A percentile compares a stretch with the other conserved stretches of the same genome.
These are phyloP conservation scores for Vaccinium myrtillus DNA, from an alignment of 148 eudicot species.

Conservation along the genomic window DNA sequence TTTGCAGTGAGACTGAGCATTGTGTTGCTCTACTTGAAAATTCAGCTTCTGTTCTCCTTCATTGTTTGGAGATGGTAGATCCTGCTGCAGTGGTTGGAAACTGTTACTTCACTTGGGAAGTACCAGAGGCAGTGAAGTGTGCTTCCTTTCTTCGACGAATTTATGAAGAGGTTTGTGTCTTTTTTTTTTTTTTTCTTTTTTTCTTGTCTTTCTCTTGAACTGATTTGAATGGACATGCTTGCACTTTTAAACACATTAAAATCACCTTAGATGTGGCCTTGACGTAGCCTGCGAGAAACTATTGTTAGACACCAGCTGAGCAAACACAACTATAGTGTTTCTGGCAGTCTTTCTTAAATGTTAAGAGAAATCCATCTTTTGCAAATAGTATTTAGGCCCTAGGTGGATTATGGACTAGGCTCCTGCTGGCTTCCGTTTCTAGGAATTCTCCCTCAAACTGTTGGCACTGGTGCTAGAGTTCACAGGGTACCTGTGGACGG, in stretches of 20 bases:
- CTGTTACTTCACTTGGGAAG: slow-evolving; percentile 47
- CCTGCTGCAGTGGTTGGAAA: slow-evolving; percentile 33
- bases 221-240: slow-evolving; percentile 1
- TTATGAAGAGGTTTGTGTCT: slow-evolving; percentile 77
- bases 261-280: background rate
- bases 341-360: background rate
- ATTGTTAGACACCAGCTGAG: slow-evolving; percentile 2
- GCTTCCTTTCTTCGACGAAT: slow-evolving; percentile 80
- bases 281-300: background rate
- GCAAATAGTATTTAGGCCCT: background rate
- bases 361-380: background rate
- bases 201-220: background rate
- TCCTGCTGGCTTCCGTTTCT: slow-evolving; percentile 8
- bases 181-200: slow-evolving; percentile 11
- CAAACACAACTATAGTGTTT: background rate
- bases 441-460: background rate
- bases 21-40: slow-evolving; percentile 64
- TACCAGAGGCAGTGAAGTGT: slow-evolving; percentile 72
- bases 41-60: slow-evolving; percentile 69
- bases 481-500: background rate
- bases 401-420: background rate
- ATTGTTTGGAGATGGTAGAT: slow-evolving; percentile 70
- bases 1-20: slow-evolving; percentile 55
- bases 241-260: background rate
- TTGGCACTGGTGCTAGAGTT: slow-evolving; percentile 8